Conservation (phyloP, 768 basidiomycete species). For the Scleroderma bovista region DNA sequence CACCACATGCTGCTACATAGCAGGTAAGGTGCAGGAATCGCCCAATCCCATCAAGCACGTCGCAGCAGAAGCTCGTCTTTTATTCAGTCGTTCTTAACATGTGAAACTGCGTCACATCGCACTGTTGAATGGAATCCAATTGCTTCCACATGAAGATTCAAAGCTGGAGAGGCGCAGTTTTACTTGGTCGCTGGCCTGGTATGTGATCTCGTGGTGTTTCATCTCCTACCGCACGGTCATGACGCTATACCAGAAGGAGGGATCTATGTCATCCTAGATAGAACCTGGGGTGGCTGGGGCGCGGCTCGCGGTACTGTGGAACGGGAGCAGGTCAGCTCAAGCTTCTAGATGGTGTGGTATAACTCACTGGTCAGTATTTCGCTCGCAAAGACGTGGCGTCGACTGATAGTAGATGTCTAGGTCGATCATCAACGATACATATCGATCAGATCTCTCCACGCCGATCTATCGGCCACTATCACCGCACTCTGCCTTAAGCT, state of each 20-base stretch:
- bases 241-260: slow-evolving; percentile 62
- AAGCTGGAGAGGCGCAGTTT: slow-evolving; percentile 98
- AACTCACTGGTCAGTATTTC: slow-evolving; percentile 75
- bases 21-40: slow-evolving; percentile 95
- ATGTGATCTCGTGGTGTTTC: slow-evolving; percentile 89
- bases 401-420: slow-evolving; percentile 37
- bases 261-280: slow-evolving; percentile 38
- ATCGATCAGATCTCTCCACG: slow-evolving; percentile 86
- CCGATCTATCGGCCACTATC: too few relatives aligned
- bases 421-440: slow-evolving; percentile 97
- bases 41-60: slow-evolving; percentile 93
- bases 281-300: slow-evolving; percentile 51
- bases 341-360: slow-evolving; percentile 64
- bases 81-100: slow-evolving; percentile 56
- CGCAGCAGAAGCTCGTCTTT: slow-evolving; percentile 69
- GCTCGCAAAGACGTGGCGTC: background rate
- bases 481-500: too few relatives aligned
- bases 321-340: slow-evolving; percentile 74
- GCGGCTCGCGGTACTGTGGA: slow-evolving; percentile 71
- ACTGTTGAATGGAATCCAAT: slow-evolving; percentile 53
- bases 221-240: slow-evolving; percentile 96
- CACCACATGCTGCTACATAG: slow-evolving; percentile 91
- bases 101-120: background rate
- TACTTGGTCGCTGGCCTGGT: slow-evolving; percentile 96
- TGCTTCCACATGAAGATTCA: slow-evolving; percentile 83